Base-by-base conservation (phyloP, 345 rosid species). In the Acer yangbiense region DNA sequence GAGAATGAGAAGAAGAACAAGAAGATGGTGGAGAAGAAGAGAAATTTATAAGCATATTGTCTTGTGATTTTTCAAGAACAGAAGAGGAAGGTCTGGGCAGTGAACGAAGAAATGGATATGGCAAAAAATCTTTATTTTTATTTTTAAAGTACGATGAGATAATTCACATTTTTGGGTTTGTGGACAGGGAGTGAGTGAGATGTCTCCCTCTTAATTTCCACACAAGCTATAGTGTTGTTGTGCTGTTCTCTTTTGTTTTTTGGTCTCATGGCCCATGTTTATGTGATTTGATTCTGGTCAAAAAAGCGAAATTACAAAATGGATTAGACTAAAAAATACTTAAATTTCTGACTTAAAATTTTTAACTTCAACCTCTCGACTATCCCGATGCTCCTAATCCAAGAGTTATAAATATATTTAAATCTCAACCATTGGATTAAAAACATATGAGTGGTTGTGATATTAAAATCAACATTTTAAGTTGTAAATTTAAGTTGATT, bases 21-120 rank as follows among this genome's bases (percentile, higher is more conserved):
- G 85, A 32, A 46, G 84, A 70, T 13, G 87, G 80, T 63, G 88
- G 85, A 68, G 86, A 86, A 32, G 88, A 69, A 14, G 94, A 85
- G 83, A 88, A 83, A 83, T 85, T 86, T 76, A 88, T 79, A 41
- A 92, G 82, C 98, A 95, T 95, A 90, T 91, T 76, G 86, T 76
- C 75, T 71, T 23, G 44, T 60, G 8, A 35, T 35, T 5, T 54
- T 55, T 20, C 57, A 69, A 81, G 41, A 61, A 41, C 68, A 23
- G 7, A 48, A 66, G 52, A 32, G 4, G 52, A 73, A 58, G 65
- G 43, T 27, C 57, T 65, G 65, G 80, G 80, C 66, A 73, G 80
- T 4, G 75, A 57, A 72, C 44, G 65, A 62, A 50, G 52, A 39
- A 73, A 73, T 61, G 55, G 82, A 79, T 62, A 71, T 48, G 80